These are phyloP conservation scores for Calycina herbarum DNA, from an alignment of 2,329 filamentous ascomycete genomes.

Conservation along the genomic window DNA sequence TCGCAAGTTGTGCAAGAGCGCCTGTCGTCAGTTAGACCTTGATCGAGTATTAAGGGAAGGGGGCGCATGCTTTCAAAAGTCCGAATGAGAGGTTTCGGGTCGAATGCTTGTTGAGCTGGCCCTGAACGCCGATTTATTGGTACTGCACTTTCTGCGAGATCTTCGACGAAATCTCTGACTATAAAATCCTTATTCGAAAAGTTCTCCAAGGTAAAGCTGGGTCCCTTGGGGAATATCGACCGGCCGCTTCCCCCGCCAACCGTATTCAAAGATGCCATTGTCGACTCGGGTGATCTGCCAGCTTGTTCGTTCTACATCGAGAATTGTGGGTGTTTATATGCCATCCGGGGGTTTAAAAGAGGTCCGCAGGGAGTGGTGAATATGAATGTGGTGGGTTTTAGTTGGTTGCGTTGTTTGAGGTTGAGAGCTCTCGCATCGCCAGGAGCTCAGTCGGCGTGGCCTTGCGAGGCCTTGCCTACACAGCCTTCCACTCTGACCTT, in stretches of 20 bases:
- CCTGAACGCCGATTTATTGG: slow-evolving; percentile 79
- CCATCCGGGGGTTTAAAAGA: neutral
- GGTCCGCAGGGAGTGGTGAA: neutral
- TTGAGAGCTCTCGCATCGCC: neutral
- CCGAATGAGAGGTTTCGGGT: slow-evolving; percentile 94
- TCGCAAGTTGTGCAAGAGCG: slow-evolving; percentile 66
- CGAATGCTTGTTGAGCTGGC: slow-evolving; percentile 67
- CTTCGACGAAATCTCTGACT: slow-evolving; percentile 95
- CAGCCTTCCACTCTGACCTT: slow-evolving; percentile 10
- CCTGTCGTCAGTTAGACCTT: slow-evolving; percentile 44
- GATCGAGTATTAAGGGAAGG: neutral
- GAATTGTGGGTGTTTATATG: slow-evolving; percentile 11
- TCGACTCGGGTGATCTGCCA: slow-evolving; percentile 18
- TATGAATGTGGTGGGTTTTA: neutral
- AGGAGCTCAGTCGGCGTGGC: slow-evolving; percentile 21
- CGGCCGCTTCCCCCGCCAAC: slow-evolving; percentile 30
- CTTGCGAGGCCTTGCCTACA: slow-evolving; percentile 15
- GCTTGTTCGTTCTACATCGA: slow-evolving; percentile 28
- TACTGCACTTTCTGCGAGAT: slow-evolving; percentile 80
- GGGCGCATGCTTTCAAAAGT: slow-evolving; percentile 74
- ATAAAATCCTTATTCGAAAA: slow-evolving; percentile 93
- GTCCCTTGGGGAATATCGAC: slow-evolving; percentile 72
- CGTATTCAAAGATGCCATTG: slow-evolving; percentile 34
- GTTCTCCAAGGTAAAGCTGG: slow-evolving; percentile 84
- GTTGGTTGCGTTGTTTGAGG: slow-evolving; percentile 1